Evolutionary conservation across 495 filamentous ascomycete species (phyloP).

Genomic region (Penicillium manginii): DNA sequence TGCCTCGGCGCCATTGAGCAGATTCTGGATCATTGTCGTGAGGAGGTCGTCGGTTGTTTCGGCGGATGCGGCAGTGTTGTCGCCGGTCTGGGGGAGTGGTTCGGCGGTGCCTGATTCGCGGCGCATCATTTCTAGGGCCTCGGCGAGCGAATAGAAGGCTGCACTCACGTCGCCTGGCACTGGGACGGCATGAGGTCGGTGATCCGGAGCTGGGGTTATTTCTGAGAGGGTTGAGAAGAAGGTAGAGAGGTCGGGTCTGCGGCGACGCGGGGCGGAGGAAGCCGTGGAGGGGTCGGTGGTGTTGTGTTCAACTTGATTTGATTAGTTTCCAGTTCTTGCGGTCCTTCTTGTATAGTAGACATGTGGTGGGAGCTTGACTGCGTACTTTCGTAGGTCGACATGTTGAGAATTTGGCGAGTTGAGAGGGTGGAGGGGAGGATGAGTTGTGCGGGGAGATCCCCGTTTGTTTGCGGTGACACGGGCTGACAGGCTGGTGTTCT

Average conservation of each 20-base stretch:
- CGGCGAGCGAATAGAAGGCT: slow-evolving; percentile 61
- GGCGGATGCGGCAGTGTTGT: slow-evolving; percentile 5
- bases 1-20: slow-evolving; percentile 65
- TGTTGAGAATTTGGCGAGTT: slow-evolving; percentile 27
- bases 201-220: slow-evolving; percentile 54
- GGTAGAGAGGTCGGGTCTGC: slow-evolving; percentile 82
- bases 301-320: slow-evolving; percentile 78
- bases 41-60: slow-evolving; percentile 51
- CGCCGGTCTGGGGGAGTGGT: slow-evolving; percentile 10
- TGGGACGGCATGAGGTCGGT: slow-evolving; percentile 64
- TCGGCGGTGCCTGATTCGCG: slow-evolving; percentile 30
- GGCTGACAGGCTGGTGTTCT: slow-evolving; percentile 3
- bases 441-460: slow-evolving; percentile 21
- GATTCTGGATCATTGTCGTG: slow-evolving; percentile 59
- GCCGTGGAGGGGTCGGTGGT: slow-evolving; percentile 48
- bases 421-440: slow-evolving; percentile 4
- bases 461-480: slow-evolving; percentile 19
- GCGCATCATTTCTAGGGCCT: slow-evolving; percentile 56
- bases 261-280: slow-evolving; percentile 41
- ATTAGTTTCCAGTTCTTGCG: slow-evolving; percentile 3
- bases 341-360: neutral
- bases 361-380: neutral
- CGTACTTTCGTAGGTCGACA: slow-evolving; percentile 63
- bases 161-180: slow-evolving; percentile 75
- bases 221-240: slow-evolving; percentile 80